Evolutionary conservation across 1,284 basidiomycete species (phyloP).

Genomic region (Pyrrhoderma lamaoense): DNA sequence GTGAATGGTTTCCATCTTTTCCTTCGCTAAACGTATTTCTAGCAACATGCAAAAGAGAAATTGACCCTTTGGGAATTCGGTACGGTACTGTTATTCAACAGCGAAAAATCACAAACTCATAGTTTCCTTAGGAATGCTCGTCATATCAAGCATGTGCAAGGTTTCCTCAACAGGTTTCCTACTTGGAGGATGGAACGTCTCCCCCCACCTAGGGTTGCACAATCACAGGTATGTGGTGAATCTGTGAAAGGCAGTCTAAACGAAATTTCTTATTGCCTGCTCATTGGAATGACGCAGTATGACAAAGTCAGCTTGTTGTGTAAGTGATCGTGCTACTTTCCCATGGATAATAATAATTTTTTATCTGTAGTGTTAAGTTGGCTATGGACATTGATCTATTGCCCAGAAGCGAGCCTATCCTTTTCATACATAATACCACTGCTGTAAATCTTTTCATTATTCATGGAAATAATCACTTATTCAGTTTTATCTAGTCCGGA

Average conservation of each 20-base stretch:
- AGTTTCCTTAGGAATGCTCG: conserved; percentile 32
- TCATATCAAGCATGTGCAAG: conserved; percentile 49
- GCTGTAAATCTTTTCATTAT: conserved; percentile 46
- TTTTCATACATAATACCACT: conserved; percentile 72
- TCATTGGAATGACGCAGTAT: conserved; percentile 39
- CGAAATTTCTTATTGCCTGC: neutral
- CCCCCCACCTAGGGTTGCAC: conserved; percentile 76
- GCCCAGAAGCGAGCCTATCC: conserved; percentile 55
- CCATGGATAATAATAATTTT: neutral
- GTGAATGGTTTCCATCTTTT: conserved; percentile 74
- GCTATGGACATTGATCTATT: conserved; percentile 71
- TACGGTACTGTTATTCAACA: neutral
- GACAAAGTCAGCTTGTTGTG: conserved; percentile 80
- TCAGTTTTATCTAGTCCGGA: conserved; percentile 46
- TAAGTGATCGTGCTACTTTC: conserved; percentile 25
- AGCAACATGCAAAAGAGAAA: conserved; percentile 46
- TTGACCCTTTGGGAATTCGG: conserved; percentile 57
- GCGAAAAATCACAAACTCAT: neutral
- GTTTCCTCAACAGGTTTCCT: conserved; percentile 52
- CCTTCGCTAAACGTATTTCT: conserved; percentile 60
- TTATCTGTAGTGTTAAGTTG: conserved; percentile 58
- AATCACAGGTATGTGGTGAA: conserved; percentile 46
- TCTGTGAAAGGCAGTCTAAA: conserved; percentile 9
- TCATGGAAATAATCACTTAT: neutral
- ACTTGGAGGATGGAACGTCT: conserved; percentile 69